Evolutionary conservation across 441 rosid genomes (phyloP), one percentile per base, ranked within the genome.

Genomic region (Pelargonium myrrhifolium): DNA sequence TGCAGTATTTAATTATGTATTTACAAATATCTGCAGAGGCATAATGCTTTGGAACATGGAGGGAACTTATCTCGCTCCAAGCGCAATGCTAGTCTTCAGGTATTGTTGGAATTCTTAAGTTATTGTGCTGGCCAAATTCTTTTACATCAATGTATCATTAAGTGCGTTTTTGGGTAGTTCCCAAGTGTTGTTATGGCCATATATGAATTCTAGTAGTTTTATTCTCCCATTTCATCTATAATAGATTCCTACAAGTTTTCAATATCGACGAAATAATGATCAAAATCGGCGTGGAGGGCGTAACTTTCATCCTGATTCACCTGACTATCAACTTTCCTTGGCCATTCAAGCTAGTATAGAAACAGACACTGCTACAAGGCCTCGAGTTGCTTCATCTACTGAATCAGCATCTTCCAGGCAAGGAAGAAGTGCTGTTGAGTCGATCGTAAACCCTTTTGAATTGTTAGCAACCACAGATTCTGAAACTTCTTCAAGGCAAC

Each of bases 1-100:
- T 47, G 6, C 58, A 51, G 15, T 51, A 15, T 20, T 51, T 15
- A 51, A 51, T 51, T 5, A 51, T 51, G 7, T 1, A 5, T 51
- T 51, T 51, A 3, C 5, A 31, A 31, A 42, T 65, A 67, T 68
- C 31, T 56, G 35, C 70, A 79, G 83, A 78, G 78, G 65, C 83
- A 80, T 64, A 74, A 72, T 65, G 58, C 72, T 22, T 28, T 68
- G 71, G 83, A 80, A 70, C 80, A 80, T 64, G 78, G 78, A 45
- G 83, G 83, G 15, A 72, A 65, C 40, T 69, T 77, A 75, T 74
- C 83, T 61, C 74, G 78, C 62, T 70, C 83, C 15, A 76, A 77
- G 70, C 77, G 83, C 15, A 72, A 71, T 69, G 83, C 80, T 62
- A 71, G 76, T 40, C 75, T 80, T 17, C 77, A 77, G 80, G 82